Base-by-base conservation (phyloP, 176 grass and related monocot species). In the Calamus simplicifolius region DNA sequence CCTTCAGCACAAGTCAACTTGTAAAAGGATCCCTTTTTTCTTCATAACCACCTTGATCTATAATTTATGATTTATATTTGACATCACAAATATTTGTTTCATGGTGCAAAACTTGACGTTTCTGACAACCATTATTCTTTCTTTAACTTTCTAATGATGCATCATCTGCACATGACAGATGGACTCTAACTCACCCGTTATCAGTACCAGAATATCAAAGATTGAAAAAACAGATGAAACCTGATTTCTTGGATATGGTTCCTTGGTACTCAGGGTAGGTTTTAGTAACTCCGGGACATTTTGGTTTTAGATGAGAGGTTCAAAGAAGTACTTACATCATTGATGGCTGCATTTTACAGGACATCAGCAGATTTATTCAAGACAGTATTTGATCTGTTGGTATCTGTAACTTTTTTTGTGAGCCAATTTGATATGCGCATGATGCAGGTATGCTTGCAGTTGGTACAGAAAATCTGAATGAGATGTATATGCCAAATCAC, bases 321-420 rank as follows among this genome's bases (percentile, higher is more conserved):
- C 58, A 68, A 28, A 74, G 78, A 80, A 2, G 4, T 58, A 10
- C 54, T 80, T 58, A 71, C 19, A 54, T 69, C 49, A 43, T 75
- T 78, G 29, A 62, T 74, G 29, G 72, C 74, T 69, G 16, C 48
- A 72, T 77, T 85, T 64, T 76, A 53, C 61, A 95, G 91, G 77
- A 95, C 91, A 57, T 95, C 80, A 56, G 80, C 90, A 76, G 90
- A 95, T 86, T 95, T 95, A 79, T 89, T 95, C 75, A 95, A 89
- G 74, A 95, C 90, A 57, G 83, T 81, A 26, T 95, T 95, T 81
- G 90, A 95, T 65, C 82, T 90, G 58, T 78, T 95, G 79, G 86
- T 95, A 61, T 95, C 90, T 64, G 90, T 95, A 43, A 95, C 90
- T 60, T 82, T 89, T 86, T 95, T 95, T 84, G 86, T 95, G 63